These are phyloP conservation scores for Hygrocybe punicea DNA, from an alignment of 768 basidiomycete genomes.

Conservation along the genomic window DNA sequence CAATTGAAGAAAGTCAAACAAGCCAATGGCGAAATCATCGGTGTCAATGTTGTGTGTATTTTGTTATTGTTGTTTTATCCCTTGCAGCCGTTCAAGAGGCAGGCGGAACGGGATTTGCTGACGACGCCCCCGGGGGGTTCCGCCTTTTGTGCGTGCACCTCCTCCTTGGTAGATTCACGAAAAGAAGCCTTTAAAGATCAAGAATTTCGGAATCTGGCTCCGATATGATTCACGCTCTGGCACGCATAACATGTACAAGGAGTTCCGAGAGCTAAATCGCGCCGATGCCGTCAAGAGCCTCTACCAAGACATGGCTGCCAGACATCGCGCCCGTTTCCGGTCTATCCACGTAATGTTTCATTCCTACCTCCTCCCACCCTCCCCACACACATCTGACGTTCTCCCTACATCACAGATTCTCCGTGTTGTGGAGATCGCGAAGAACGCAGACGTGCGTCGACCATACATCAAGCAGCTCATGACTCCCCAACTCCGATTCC, in stretches of 20 bases:
- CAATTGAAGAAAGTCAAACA: slow-evolving; percentile 99
- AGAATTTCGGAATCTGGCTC: slow-evolving; percentile 99
- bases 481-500: slow-evolving; percentile 90
- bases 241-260: slow-evolving; percentile 99
- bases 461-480: slow-evolving; percentile 98
- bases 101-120: slow-evolving; percentile 71
- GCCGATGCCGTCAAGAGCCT: slow-evolving; percentile 93
- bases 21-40: slow-evolving; percentile 98
- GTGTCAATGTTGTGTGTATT: slow-evolving; percentile 92
- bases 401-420: slow-evolving; percentile 62
- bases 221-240: slow-evolving; percentile 99
- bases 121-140: background rate
- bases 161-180: slow-evolving; percentile 77
- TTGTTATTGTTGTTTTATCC: slow-evolving; percentile 29
- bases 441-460: slow-evolving; percentile 86
- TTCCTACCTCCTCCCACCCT: background rate
- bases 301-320: slow-evolving; percentile 99
- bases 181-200: slow-evolving; percentile 96
- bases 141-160: background rate
- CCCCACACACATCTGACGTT: background rate
- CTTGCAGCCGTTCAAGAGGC: slow-evolving; percentile 81
- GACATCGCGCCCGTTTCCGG: slow-evolving; percentile 98
- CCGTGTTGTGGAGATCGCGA: slow-evolving; percentile 94
- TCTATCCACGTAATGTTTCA: slow-evolving; percentile 81
- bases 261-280: slow-evolving; percentile 93